These are phyloP conservation scores for Aspergillus sp. DNA, from an alignment of 2,329 filamentous ascomycete genomes.

Conservation along the genomic window DNA sequence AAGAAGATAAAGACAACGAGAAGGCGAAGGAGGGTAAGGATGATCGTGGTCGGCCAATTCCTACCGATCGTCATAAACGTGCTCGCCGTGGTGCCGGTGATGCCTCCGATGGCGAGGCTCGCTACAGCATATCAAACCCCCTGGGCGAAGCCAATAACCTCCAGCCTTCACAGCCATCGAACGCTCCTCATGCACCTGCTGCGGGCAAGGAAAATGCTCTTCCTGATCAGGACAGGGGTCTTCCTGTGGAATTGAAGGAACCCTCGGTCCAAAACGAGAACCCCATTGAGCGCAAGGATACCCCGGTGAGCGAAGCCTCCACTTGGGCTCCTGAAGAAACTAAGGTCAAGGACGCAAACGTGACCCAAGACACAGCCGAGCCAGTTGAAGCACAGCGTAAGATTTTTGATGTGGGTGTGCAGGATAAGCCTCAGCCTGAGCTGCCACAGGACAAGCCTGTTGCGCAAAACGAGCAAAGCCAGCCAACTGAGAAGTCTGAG, in stretches of 20 bases:
- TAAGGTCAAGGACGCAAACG: slow-evolving; percentile 44
- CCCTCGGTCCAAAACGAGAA: slow-evolving; percentile 45
- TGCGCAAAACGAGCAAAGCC: slow-evolving; percentile 11
- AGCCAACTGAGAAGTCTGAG: slow-evolving; percentile 20
- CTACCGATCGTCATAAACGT: slow-evolving; percentile 73
- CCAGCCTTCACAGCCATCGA: slow-evolving; percentile 25
- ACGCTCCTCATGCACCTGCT: slow-evolving; percentile 26
- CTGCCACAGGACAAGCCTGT: background rate
- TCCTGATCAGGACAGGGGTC: slow-evolving; percentile 41
- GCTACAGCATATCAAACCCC: slow-evolving; percentile 62
- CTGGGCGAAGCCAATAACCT: slow-evolving; percentile 33
- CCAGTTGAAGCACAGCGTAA: slow-evolving; percentile 15
- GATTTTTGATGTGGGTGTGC: slow-evolving; percentile 11
- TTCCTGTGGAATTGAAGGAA: slow-evolving; percentile 28
- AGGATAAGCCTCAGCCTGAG: slow-evolving; percentile 17
- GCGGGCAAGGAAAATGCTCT: slow-evolving; percentile 39
- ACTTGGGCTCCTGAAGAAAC: slow-evolving; percentile 65
- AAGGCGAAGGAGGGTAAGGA: slow-evolving; percentile 34
- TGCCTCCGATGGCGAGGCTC: slow-evolving; percentile 71
- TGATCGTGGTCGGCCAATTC: slow-evolving; percentile 55
- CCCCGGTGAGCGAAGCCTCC: slow-evolving; percentile 39
- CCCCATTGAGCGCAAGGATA: slow-evolving; percentile 26
- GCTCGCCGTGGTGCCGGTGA: slow-evolving; percentile 60
- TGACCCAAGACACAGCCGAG: slow-evolving; percentile 51
- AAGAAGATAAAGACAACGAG: slow-evolving; percentile 41